Evolutionary conservation across 805 yeast genomes (phyloP), one percentile per base, ranked within the genome.

Genomic region (Candida anglica): DNA sequence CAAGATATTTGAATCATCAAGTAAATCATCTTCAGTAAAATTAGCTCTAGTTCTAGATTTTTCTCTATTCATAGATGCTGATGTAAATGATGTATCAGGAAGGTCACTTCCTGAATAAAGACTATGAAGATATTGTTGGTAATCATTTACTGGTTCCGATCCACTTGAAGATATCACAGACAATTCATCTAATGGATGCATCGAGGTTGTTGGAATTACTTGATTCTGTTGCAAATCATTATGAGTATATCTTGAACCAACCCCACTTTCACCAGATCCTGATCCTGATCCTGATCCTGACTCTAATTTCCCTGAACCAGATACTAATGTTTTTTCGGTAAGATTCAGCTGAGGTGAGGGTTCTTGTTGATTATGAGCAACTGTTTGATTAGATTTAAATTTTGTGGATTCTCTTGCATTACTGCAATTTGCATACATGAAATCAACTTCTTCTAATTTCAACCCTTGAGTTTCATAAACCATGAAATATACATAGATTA

Each of bases 401-500:
- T 57, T 52, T 9, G 58, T 42, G 0, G 86, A 79, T 8, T 55
- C 56, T 13, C 73, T 54, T 1, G 88, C 81, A 48, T 53, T 71
- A 27, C 71, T 59, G 46, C 89, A 79, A 22, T 68, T 66, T 33
- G 72, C 69, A 52, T 80, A 86, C 64, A 86, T 65, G 42, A 77
- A 85, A 60, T 86, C 89, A 34, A 86, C 80, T 45, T 86, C 87
- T 58, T 86, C 95, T 52, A 86, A 70, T 47, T 79, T 76, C 33
- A 86, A 65, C 0, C 94, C 94, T 47, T 77, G 81, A 0, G 95
- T 86, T 54, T 85, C 93, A 58, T 80, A 85, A 21, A 84, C 86
- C 36, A 73, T 64, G 33, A 82, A 73, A 54, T 79, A 81, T 5
- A 79, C 79, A 41, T 79, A 72, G 3, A 81, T 43, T 3, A 76